These are phyloP conservation scores for Vanrija sp. DNA, from an alignment of 1,284 basidiomycete species.

Conservation along the genomic window DNA sequence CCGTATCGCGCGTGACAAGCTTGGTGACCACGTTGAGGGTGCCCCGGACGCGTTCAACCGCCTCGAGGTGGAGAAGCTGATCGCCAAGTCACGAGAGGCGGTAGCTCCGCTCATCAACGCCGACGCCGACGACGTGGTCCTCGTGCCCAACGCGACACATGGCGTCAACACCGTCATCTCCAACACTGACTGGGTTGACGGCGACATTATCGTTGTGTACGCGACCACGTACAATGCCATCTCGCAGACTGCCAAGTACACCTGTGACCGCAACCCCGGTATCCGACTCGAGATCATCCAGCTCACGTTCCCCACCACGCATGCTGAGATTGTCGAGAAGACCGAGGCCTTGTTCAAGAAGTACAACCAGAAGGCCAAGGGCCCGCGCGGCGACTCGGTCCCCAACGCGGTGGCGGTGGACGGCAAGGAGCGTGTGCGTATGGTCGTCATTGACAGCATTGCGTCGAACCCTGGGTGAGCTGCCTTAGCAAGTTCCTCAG, in stretches of 20 bases:
- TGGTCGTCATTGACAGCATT: constrained; percentile 74
- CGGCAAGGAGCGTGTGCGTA: constrained; percentile 47
- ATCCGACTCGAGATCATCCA: constrained; percentile 56
- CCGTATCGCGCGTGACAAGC: constrained; percentile 52
- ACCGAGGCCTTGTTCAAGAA: constrained; percentile 53
- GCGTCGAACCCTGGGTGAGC: constrained; percentile 59
- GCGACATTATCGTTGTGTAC: constrained; percentile 55
- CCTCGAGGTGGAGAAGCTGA: constrained; percentile 48
- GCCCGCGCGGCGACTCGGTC: not conserved
- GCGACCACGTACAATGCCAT: constrained; percentile 66
- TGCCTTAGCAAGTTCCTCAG: constrained; percentile 28
- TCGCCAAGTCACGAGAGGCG: constrained; percentile 53
- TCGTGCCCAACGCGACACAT: constrained; percentile 62
- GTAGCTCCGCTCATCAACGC: constrained; percentile 63
- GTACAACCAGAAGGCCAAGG: constrained; percentile 24
- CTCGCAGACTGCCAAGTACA: constrained; percentile 56
- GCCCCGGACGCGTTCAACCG: constrained; percentile 64
- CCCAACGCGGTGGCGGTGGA: constrained; percentile 31
- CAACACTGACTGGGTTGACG: constrained; percentile 59
- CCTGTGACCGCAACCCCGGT: constrained; percentile 59
- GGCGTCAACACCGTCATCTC: constrained; percentile 64
- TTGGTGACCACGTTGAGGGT: constrained; percentile 56
- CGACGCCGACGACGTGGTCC: constrained; percentile 59
- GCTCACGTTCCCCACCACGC: constrained; percentile 63
- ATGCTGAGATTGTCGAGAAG: constrained; percentile 56